Base-by-base conservation (phyloP, 1,284 basidiomycete species). In the Schizopora paradoxa region DNA sequence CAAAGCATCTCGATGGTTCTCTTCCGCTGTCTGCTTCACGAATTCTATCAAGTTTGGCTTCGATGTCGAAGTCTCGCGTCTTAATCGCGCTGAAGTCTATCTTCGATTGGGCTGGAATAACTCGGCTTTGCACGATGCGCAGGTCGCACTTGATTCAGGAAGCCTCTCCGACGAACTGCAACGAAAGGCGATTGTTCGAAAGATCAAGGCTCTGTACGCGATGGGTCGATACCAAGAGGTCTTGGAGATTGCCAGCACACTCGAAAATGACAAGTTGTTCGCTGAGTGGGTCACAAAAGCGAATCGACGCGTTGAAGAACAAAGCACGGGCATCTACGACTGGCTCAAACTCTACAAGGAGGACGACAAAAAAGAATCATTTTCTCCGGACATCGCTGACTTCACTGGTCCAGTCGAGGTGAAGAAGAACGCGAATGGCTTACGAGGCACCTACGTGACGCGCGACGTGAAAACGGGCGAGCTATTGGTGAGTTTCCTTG, bases 11-110 rank as follows among this genome's bases (percentile, higher is more conserved):
- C 22, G 21, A 11, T 45, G 27, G 37, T 23, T 46, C 18, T 26
- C 32, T 26, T 43, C 48, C 2, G 37, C 43, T 4, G 31, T 49
- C 10, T 29, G 23, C 14, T 49, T 40, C 26, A 34, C 48, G 5
- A 34, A 45, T 7, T 43, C 43, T 6, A 14, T 49, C 4, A 41
- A 33, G 31, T 16, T 46, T 4, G 48, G 46, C n/a, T 22, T 27
- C 3, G 13, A 33, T 10, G 22, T 21, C 16, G n/a, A 33, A 3
- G 27, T 40, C 26, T 25, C 41, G 18, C 29, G 23, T 5, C 43
- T 49, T 16, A 49, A 49, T 21, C 48, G 48, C 2, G 11, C 43
- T 23, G 43, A 45, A 16, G 26, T 28, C 21, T 49, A 46, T 19
- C 21, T 49, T 11, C 48, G 43, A 3, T 29, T 49, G 10, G 48